A percentile compares a stretch with the other conserved stretches of the same genome.
These are phyloP conservation scores for Calocera cornea DNA, from an alignment of 768 basidiomycete species.

Conservation along the genomic window DNA sequence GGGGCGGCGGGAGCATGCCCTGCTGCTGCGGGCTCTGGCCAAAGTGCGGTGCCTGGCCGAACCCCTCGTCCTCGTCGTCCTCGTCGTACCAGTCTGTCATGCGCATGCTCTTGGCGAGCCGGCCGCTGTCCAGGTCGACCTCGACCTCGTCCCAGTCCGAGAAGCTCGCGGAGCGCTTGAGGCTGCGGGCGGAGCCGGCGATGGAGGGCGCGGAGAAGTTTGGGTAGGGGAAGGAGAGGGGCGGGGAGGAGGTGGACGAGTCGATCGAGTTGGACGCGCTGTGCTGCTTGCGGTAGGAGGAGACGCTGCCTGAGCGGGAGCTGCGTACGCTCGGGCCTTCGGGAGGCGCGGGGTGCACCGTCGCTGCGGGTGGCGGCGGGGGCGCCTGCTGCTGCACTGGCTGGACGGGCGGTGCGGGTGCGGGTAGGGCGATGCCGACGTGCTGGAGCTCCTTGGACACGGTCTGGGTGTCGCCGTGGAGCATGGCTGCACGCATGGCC, in stretches of 20 bases:
- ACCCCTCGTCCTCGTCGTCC: neutral
- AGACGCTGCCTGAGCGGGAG: neutral
- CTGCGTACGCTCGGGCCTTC: neutral
- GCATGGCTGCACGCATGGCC: neutral
- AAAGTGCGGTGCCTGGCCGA: neutral
- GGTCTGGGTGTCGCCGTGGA: neutral
- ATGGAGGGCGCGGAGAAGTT: neutral
- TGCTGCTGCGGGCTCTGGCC: neutral
- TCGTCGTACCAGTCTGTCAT: neutral
- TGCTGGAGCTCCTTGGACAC: neutral
- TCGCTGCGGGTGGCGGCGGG: neutral
- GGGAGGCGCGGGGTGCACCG: neutral
- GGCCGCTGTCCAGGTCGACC: neutral
- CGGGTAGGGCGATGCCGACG: neutral
- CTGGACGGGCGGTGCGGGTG: neutral
- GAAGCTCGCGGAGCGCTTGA: constrained; percentile 3
- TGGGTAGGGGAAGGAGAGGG: neutral
- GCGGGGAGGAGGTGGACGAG: neutral
- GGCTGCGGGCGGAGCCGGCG: neutral
- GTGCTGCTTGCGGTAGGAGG: constrained; percentile 1
- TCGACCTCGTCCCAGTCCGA: constrained; percentile 1
- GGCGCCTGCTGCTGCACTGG: neutral
- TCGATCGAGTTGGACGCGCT: constrained; percentile 1
- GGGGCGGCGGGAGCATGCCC: neutral
- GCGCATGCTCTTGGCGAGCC: neutral